Evolutionary conservation across 169 alveolate species (phyloP), one percentile per base, ranked within the genome.

Genomic region (Neospora caninum): DNA sequence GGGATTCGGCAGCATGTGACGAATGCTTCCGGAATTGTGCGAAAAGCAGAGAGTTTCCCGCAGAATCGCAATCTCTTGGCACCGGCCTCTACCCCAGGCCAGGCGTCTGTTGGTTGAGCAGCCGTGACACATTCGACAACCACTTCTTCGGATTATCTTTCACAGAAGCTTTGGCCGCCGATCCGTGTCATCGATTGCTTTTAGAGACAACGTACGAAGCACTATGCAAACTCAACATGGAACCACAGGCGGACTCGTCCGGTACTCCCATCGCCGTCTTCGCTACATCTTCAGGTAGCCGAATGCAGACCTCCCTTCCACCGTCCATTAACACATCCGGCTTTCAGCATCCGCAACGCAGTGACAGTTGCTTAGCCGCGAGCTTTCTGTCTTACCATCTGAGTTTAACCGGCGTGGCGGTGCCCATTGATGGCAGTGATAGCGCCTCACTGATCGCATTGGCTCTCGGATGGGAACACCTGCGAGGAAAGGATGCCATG

Each of bases 111-210:
- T 41, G 36, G n/a, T 45, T 78, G 31, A 78, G 45, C 87, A 16
- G 25, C 43, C 34, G 89, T 41, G 89, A 82, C 67, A 39, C 41
- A 42, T 95, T 95, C 80, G 95, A 94, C 88, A 84, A 91, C 92
- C 86, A 78, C 31, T 92, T 64, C 82, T 95, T 95, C 58, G 87
- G 88, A 36, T 67, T 95, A 36, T 49, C 95, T 22, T 43, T 92
- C 53, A 43, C 45, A 34, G 97, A 95, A 67, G 86, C 96, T 38
- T 67, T 86, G 38, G 41, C 91, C n/a, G 94, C 93, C 94, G 97
- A 95, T 53, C 97, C 95, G 27, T 94, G 88, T 78, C 96, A 93
- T 53, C 83, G 97, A 29, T n/a, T 95, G 58, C 43, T 95, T 7
- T 93, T 95, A 42, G 96, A 95, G 39, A 58, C 49, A 69, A 39